Conservation (phyloP, 2,329 filamentous ascomycete species). For the Gnomoniopsis sp. region DNA sequence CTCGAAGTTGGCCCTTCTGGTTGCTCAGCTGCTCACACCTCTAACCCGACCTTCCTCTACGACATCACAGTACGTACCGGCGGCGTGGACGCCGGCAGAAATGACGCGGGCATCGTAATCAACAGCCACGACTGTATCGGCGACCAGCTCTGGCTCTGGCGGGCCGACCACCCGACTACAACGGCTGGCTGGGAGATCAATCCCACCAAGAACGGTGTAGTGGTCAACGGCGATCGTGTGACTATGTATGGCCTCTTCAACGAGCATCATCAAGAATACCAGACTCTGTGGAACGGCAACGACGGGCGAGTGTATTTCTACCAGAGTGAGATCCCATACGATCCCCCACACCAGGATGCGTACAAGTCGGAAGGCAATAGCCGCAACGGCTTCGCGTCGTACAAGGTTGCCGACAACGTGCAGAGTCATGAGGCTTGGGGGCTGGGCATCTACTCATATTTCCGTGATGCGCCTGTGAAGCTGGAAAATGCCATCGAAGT, state of each 20-base stretch:
- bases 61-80: conserved; percentile 30
- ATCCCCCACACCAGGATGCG: conserved; percentile 27
- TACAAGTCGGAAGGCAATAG: conserved; percentile 24
- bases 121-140: conserved; percentile 29
- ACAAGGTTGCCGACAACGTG: conserved; percentile 29
- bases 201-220: conserved; percentile 28
- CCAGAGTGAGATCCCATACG: conserved; percentile 32
- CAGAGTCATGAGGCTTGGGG: conserved; percentile 30
- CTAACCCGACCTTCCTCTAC: conserved; percentile 30
- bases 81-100: conserved; percentile 23
- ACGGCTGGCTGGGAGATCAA: conserved; percentile 27
- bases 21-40: conserved; percentile 22
- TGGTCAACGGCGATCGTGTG: conserved; percentile 29
- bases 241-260: conserved; percentile 32
- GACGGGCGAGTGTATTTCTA: conserved; percentile 31
- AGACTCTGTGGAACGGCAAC: conserved; percentile 31
- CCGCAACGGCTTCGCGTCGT: conserved; percentile 30
- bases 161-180: conserved; percentile 29
- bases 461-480: conserved; percentile 30
- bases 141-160: conserved; percentile 32
- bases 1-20: conserved; percentile 27
- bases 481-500: conserved; percentile 31
- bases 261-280: conserved; percentile 31
- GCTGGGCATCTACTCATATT: conserved; percentile 31
- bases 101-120: conserved; percentile 27